Percentiles rank a stretch among this genome's conserved stretches.
These are phyloP conservation scores for Collybia sp. DNA, from an alignment of 768 basidiomycete species.

Conservation along the genomic window DNA sequence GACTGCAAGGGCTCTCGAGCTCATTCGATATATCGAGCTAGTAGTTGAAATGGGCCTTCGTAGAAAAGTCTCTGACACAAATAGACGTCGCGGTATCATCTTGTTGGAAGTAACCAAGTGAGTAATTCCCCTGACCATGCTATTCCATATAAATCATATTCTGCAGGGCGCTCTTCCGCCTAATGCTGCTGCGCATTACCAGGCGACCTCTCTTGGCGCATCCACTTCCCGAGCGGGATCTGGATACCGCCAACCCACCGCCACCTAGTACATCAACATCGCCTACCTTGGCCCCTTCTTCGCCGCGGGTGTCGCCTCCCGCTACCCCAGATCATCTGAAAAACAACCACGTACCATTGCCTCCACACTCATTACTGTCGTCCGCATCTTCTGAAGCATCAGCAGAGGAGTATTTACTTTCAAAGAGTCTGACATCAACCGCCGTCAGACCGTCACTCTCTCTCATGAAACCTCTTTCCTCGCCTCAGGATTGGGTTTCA, in stretches of 20 bases:
- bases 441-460: conserved; percentile 69
- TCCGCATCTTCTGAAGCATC: conserved; percentile 49
- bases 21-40: conserved; percentile 78
- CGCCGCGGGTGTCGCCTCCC: conserved; percentile 49
- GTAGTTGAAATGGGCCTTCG: conserved; percentile 86
- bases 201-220: conserved; percentile 71
- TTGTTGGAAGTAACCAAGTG: conserved; percentile 84
- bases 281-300: conserved; percentile 56
- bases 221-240: conserved; percentile 83
- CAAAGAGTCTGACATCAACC: conserved; percentile 71
- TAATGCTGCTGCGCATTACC: conserved; percentile 71
- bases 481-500: conserved; percentile 69
- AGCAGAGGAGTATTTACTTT: conserved; percentile 78
- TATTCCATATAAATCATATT: conserved; percentile 7
- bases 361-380: conserved; percentile 57
- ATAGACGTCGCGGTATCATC: conserved; percentile 74
- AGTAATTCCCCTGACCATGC: conserved; percentile 18
- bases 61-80: conserved; percentile 59
- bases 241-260: conserved; percentile 70
- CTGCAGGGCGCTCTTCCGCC: conserved; percentile 66
- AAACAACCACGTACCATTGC: conserved; percentile 70
- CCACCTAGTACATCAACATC: conserved; percentile 48
- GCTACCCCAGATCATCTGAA: conserved; percentile 75
- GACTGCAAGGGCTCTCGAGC: conserved; percentile 69
- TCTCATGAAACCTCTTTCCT: conserved; percentile 55